These are phyloP conservation scores for Colletotrichum ledebouriae DNA, from an alignment of 2,329 filamentous ascomycete genomes.

Conservation along the genomic window DNA sequence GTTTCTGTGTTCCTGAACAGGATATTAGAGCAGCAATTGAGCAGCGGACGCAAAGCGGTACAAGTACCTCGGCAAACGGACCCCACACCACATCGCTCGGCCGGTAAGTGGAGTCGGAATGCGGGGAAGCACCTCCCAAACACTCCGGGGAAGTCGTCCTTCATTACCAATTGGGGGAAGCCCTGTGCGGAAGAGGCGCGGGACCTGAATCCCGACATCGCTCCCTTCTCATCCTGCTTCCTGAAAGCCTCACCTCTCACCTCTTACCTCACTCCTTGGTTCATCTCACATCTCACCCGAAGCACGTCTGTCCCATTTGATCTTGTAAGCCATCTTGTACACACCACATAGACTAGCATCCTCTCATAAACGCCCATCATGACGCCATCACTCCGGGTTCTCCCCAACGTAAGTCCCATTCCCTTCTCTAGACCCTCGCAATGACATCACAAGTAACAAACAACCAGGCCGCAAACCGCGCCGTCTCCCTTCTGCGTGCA, in stretches of 20 bases:
- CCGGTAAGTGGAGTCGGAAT: constrained; percentile 39
- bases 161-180: constrained; percentile 27
- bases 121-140: constrained; percentile 38
- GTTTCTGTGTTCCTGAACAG: no score
- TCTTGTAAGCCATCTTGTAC: not conserved
- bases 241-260: constrained; percentile 17
- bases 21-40: no score
- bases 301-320: not conserved
- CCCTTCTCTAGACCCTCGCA: not conserved
- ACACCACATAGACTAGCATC: not conserved
- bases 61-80: constrained; percentile 34
- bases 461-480: constrained; percentile 70
- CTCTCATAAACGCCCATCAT: constrained; percentile 24
- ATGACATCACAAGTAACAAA: not conserved
- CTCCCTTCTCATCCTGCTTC: constrained; percentile 2
- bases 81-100: constrained; percentile 34
- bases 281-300: constrained; percentile 1
- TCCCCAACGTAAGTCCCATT: constrained; percentile 47
- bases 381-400: constrained; percentile 46
- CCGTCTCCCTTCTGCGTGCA: constrained; percentile 83
- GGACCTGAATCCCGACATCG: constrained; percentile 35
- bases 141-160: constrained; percentile 11
- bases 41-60: not conserved
- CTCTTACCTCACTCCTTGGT: not conserved
- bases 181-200: constrained; percentile 37